phyloP scores from a whole-genome alignment of 768 basidiomycete genomes.

The Pisolithus sp. region DNA sequence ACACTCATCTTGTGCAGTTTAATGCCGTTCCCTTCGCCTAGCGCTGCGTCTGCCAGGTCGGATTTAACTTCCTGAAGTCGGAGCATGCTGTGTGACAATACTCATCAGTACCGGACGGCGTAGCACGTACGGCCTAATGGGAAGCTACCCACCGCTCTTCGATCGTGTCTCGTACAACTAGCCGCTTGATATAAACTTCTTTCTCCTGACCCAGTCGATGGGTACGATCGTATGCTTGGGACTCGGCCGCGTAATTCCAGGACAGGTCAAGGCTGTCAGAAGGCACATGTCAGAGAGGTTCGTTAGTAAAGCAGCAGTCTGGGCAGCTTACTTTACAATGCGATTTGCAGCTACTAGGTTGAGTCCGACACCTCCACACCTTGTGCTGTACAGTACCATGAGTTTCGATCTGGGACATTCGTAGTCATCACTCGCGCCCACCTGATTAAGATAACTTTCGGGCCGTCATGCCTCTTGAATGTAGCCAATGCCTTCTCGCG shows the following conservation, averaged over 20 bases:
- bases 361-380: slow-evolving; percentile 63
- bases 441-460: slow-evolving; percentile 64
- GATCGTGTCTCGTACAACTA: slow-evolving; percentile 61
- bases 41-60: slow-evolving; percentile 59
- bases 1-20: slow-evolving; percentile 62
- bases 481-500: slow-evolving; percentile 44
- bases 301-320: not conserved
- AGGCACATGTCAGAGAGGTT: not conserved
- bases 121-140: not conserved
- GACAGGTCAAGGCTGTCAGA: slow-evolving; percentile 56
- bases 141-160: slow-evolving; percentile 56
- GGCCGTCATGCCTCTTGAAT: slow-evolving; percentile 53
- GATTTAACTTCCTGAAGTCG: slow-evolving; percentile 62
- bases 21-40: slow-evolving; percentile 59
- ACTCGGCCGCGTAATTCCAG: slow-evolving; percentile 70
- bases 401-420: not conserved
- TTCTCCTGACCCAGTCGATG: slow-evolving; percentile 71
- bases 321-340: slow-evolving; percentile 50
- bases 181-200: slow-evolving; percentile 58
- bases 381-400: slow-evolving; percentile 35
- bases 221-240: slow-evolving; percentile 55
- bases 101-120: not conserved
- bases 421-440: slow-evolving; percentile 15
- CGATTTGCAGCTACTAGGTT: slow-evolving; percentile 66
- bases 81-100: slow-evolving; percentile 44